These are phyloP conservation scores for Atractiella rhizophila DNA, from an alignment of 768 basidiomycete genomes.

Conservation along the genomic window DNA sequence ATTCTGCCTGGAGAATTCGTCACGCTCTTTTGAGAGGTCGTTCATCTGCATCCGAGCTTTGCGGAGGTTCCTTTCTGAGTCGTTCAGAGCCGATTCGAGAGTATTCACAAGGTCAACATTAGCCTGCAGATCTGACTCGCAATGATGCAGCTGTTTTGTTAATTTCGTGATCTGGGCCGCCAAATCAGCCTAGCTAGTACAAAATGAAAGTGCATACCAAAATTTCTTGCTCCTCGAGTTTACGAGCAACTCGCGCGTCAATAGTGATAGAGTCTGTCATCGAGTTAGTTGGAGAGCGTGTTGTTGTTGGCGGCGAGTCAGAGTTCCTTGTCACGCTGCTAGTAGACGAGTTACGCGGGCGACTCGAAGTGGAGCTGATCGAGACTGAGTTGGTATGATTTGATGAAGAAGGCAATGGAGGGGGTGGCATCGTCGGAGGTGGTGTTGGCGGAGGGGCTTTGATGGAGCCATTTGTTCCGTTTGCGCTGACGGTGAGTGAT, in stretches of 20 bases:
- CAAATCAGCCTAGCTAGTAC: not conserved
- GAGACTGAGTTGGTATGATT: not conserved
- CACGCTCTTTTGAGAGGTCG: slow-evolving; percentile 64
- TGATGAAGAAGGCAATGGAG: slow-evolving; percentile 2
- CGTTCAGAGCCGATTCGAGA: slow-evolving; percentile 60
- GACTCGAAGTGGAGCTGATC: not conserved
- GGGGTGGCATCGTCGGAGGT: slow-evolving; percentile 50
- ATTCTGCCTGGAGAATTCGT: slow-evolving; percentile 40
- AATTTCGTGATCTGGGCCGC: slow-evolving; percentile 65
- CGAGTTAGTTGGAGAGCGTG: not conserved
- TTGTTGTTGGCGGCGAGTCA: slow-evolving; percentile 6
- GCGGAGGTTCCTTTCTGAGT: slow-evolving; percentile 82
- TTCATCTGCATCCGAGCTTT: slow-evolving; percentile 85
- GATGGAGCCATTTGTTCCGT: no score
- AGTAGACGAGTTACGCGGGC: not conserved
- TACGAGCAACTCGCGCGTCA: slow-evolving; percentile 8
- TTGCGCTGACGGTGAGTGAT: no score
- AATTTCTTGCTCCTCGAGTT: slow-evolving; percentile 14
- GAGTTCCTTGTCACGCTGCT: not conserved
- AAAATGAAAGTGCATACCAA: not conserved
- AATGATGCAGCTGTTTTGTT: slow-evolving; percentile 79
- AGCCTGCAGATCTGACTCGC: slow-evolving; percentile 67
- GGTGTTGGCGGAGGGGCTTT: slow-evolving; percentile 69
- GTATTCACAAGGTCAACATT: slow-evolving; percentile 72
- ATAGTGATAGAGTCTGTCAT: slow-evolving; percentile 7